phyloP scores from a whole-genome alignment of 2,329 filamentous ascomycete species.

The Stemphylium beticola region DNA sequence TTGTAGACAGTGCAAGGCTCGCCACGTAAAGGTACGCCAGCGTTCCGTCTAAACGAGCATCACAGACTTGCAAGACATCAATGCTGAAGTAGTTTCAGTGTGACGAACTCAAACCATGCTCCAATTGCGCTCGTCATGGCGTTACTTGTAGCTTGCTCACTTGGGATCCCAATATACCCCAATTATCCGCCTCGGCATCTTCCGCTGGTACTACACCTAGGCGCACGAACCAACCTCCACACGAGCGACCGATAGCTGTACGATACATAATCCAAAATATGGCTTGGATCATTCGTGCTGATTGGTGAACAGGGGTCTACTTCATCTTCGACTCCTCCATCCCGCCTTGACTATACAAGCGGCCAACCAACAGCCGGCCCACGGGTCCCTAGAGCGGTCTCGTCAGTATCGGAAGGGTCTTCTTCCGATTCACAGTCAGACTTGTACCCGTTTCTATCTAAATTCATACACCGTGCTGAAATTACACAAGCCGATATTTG shows the following conservation, averaged over 20 bases:
- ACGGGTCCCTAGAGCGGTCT: background rate
- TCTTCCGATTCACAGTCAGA: conserved; percentile 39
- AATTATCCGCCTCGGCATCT: conserved; percentile 17
- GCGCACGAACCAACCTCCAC: conserved; percentile 17
- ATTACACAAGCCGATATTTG: conserved; percentile 33
- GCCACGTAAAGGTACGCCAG: conserved; percentile 46
- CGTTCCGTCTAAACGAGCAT: background rate
- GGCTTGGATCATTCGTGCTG: background rate
- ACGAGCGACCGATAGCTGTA: conserved; percentile 26
- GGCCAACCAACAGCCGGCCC: no score
- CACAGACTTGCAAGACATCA: conserved; percentile 3
- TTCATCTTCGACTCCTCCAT: conserved; percentile 17
- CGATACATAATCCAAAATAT: conserved; percentile 2
- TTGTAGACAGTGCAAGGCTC: conserved; percentile 46
- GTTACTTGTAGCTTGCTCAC: conserved; percentile 45
- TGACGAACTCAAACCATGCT: conserved; percentile 48
- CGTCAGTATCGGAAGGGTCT: conserved; percentile 26
- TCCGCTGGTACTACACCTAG: conserved; percentile 17
- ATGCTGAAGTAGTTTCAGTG: conserved; percentile 37
- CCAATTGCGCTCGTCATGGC: conserved; percentile 46
- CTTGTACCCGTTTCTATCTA: conserved; percentile 41
- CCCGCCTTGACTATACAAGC: conserved; percentile 20
- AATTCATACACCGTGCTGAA: conserved; percentile 34
- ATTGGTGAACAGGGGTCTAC: conserved; percentile 16
- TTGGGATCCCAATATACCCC: conserved; percentile 28